Conservation (phyloP, 768 basidiomycete species). For the Suillus variegatus region DNA sequence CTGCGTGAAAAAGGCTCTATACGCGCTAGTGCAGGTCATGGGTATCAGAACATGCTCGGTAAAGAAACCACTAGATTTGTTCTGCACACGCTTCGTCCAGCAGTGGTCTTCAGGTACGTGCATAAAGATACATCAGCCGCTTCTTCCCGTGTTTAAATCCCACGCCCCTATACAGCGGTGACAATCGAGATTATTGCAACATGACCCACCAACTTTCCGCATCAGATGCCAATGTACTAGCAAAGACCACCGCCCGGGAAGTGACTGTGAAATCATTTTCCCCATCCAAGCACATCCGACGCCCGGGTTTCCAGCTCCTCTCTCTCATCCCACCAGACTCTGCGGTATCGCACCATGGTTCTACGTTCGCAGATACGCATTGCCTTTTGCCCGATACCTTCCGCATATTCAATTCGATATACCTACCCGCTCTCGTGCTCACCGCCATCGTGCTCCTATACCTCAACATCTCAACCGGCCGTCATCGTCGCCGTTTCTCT, state of each 20-base stretch:
- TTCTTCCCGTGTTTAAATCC: constrained; percentile 9
- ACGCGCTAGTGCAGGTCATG: constrained; percentile 72
- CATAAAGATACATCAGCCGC: background rate
- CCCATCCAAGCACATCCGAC: constrained; percentile 65
- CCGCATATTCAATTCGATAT: constrained; percentile 58
- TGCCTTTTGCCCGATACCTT: constrained; percentile 81
- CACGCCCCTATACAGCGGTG: constrained; percentile 55
- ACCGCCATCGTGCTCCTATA: constrained; percentile 50
- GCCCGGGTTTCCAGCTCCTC: constrained; percentile 85
- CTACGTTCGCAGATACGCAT: constrained; percentile 61
- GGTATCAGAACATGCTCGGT: constrained; percentile 82
- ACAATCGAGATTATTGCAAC: constrained; percentile 93
- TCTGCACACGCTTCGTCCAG: constrained; percentile 64
- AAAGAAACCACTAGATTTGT: constrained; percentile 78
- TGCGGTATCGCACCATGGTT: constrained; percentile 24
- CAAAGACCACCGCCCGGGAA: constrained; percentile 53
- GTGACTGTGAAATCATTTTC: constrained; percentile 90
- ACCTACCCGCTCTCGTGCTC: constrained; percentile 62
- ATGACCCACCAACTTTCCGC: constrained; percentile 50
- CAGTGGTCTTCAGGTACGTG: constrained; percentile 68
- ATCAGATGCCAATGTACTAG: constrained; percentile 21
- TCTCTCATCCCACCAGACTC: constrained; percentile 51
- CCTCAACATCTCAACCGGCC: constrained; percentile 38
- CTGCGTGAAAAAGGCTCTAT: constrained; percentile 73
- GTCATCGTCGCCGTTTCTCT: constrained; percentile 19